A percentile compares a stretch with the other conserved stretches of the same genome.
phyloP scores from a whole-genome alignment of 768 basidiomycete species.

The Macrolepiota dolichaula region DNA sequence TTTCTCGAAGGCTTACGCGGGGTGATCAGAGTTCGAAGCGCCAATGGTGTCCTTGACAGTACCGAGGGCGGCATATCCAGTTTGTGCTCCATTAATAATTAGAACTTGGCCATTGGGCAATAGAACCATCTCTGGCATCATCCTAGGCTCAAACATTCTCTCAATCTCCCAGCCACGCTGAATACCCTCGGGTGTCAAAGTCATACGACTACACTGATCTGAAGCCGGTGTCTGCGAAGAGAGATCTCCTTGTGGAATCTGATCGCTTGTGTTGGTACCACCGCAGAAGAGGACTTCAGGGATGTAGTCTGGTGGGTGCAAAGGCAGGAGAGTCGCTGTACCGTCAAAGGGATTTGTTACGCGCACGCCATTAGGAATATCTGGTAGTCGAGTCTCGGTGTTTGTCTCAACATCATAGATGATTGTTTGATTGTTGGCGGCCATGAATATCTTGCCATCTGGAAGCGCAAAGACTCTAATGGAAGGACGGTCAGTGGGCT shows the following conservation, averaged over 20 bases:
- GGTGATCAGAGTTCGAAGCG: slow-evolving; percentile 27
- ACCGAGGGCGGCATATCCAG: slow-evolving; percentile 38
- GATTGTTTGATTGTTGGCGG: slow-evolving; percentile 38
- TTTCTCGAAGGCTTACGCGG: slow-evolving; percentile 19
- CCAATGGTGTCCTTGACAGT: slow-evolving; percentile 27
- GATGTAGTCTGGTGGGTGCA: slow-evolving; percentile 35
- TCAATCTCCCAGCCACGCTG: slow-evolving; percentile 44
- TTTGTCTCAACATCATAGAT: slow-evolving; percentile 36
- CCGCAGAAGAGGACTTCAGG: slow-evolving; percentile 48
- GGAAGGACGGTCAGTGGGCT: background rate
- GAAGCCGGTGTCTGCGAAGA: slow-evolving; percentile 41
- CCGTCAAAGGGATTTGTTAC: slow-evolving; percentile 40
- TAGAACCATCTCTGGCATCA: slow-evolving; percentile 36
- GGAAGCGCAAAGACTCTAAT: slow-evolving; percentile 32
- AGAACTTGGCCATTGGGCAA: slow-evolving; percentile 42
- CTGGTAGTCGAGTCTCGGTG: slow-evolving; percentile 34
- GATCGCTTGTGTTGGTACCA: slow-evolving; percentile 33
- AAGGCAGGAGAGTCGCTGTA: slow-evolving; percentile 33
- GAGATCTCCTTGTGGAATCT: slow-evolving; percentile 23
- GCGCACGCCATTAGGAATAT: slow-evolving; percentile 42
- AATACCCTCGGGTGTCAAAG: slow-evolving; percentile 37
- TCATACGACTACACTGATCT: slow-evolving; percentile 39
- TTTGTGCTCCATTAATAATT: slow-evolving; percentile 40
- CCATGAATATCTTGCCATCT: slow-evolving; percentile 37
- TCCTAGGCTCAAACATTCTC: slow-evolving; percentile 35